Evolutionary conservation across 257 asterid genomes (phyloP).

Genomic region (Fraxinus cuspidata): DNA sequence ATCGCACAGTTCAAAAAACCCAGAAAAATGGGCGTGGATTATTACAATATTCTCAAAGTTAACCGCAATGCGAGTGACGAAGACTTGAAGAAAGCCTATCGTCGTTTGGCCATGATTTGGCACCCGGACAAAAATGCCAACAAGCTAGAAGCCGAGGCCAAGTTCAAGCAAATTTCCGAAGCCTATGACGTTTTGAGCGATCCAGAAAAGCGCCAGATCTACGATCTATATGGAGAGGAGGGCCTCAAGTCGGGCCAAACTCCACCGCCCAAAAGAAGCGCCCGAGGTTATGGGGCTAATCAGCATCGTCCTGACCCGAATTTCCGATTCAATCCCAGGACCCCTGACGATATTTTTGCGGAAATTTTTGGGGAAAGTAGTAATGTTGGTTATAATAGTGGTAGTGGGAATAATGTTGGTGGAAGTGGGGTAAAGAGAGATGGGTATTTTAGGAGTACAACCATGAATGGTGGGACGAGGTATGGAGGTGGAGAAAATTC

Average conservation of each 20-base stretch:
- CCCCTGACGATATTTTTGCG: constrained; percentile 31
- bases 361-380: constrained; percentile 2
- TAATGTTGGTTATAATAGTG: neutral
- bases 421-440: neutral
- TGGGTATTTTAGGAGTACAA: neutral
- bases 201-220: constrained; percentile 99
- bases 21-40: constrained; percentile 79
- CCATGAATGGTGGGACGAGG: neutral
- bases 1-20: neutral
- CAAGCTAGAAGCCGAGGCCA: constrained; percentile 85
- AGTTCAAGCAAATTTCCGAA: constrained; percentile 93
- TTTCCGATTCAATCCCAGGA: constrained; percentile 32
- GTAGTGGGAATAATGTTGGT: neutral
- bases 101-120: constrained; percentile 95
- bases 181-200: constrained; percentile 97
- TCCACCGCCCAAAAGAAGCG: neutral
- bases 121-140: constrained; percentile 92
- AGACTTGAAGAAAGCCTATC: constrained; percentile 80
- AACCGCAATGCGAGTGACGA: constrained; percentile 92
- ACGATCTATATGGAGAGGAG: constrained; percentile 75
- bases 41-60: constrained; percentile 91
- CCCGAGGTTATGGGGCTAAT: neutral
- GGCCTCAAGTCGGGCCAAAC: neutral
- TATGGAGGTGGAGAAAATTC: neutral
- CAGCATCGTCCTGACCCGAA: constrained; percentile 20